Percentiles rank a stretch among this genome's conserved stretches.
These are phyloP conservation scores for Firmiana major DNA, from an alignment of 345 rosid species.

Conservation along the genomic window DNA sequence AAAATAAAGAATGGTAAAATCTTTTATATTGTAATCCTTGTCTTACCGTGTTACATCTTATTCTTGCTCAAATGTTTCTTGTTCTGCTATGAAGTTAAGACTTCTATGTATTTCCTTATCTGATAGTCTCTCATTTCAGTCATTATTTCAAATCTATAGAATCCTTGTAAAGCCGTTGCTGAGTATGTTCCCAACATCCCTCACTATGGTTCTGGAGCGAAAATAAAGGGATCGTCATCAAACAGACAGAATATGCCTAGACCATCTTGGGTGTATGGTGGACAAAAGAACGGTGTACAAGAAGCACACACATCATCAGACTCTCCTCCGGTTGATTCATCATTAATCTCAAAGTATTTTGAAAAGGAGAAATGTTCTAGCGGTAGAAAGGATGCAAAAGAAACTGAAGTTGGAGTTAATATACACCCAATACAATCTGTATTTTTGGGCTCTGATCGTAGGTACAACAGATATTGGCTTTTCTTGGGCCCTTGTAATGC, in stretches of 20 bases:
- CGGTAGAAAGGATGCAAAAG: conserved; percentile 30
- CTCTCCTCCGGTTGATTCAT: conserved; percentile 69
- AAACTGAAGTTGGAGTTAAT: conserved; percentile 29
- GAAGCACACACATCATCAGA: conserved; percentile 39
- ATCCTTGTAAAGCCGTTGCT: conserved; percentile 35
- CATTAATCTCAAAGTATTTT: conserved; percentile 30
- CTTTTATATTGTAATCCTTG: background rate
- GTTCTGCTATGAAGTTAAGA: background rate
- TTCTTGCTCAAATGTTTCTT: background rate
- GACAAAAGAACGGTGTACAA: conserved; percentile 31
- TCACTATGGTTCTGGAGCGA: conserved; percentile 77
- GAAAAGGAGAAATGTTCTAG: conserved; percentile 25
- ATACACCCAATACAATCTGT: conserved; percentile 84
- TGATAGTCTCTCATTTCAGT: background rate
- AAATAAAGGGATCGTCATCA: conserved; percentile 70
- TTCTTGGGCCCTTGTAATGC: conserved; percentile 89
- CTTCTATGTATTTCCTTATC: background rate
- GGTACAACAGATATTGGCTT: conserved; percentile 97
- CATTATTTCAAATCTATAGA: conserved; percentile 32
- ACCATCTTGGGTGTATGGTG: conserved; percentile 68
- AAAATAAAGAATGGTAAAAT: background rate
- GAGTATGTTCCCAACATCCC: conserved; percentile 45
- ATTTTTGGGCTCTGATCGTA: conserved; percentile 92
- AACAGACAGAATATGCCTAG: conserved; percentile 38
- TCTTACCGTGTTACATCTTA: background rate